Percentiles rank a stretch among this genome's conserved stretches.
Conservation (phyloP, 495 filamentous ascomycete species). For the Neurospora sp. region DNA sequence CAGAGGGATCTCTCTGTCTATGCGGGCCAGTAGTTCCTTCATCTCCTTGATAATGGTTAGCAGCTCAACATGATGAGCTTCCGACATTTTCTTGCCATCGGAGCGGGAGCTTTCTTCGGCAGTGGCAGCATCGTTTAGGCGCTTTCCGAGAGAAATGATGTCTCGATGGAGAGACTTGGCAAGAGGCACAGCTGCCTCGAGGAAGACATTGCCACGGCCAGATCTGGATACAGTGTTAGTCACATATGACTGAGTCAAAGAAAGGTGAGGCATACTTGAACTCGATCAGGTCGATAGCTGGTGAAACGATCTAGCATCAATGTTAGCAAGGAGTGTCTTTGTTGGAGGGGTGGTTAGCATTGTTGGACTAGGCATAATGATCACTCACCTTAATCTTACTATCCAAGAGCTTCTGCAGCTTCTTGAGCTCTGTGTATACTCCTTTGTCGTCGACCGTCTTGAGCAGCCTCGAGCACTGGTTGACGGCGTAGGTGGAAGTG, state of each 20-base stretch:
- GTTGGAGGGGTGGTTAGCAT: background rate
- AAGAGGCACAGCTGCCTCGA: slow-evolving; percentile 79
- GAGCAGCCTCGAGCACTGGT: slow-evolving; percentile 68
- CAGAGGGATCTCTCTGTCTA: slow-evolving; percentile 88
- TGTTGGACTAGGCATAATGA: background rate
- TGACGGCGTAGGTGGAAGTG: slow-evolving; percentile 76
- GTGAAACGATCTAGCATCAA: slow-evolving; percentile 62
- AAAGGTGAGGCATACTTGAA: slow-evolving; percentile 49
- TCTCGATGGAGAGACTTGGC: slow-evolving; percentile 83
- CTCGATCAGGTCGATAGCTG: slow-evolving; percentile 89
- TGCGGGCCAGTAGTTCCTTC: slow-evolving; percentile 59
- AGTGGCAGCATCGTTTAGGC: slow-evolving; percentile 58
- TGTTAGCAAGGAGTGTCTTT: background rate
- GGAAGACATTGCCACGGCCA: slow-evolving; percentile 85
- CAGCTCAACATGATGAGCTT: slow-evolving; percentile 46
- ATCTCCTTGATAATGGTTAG: slow-evolving; percentile 65
- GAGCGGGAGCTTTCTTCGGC: slow-evolving; percentile 51
- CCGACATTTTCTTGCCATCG: slow-evolving; percentile 30
- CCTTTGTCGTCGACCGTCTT: slow-evolving; percentile 59
- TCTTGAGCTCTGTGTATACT: slow-evolving; percentile 53
- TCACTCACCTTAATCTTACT: slow-evolving; percentile 69
- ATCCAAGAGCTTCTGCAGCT: slow-evolving; percentile 64
- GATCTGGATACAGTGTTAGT: slow-evolving; percentile 40
- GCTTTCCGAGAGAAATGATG: slow-evolving; percentile 73
- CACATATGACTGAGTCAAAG: background rate